A percentile compares a stretch with the other conserved stretches of the same genome.
Conservation (phyloP, 805 yeast genomes). For the Sugiyamaella boreocaroliniensis region DNA sequence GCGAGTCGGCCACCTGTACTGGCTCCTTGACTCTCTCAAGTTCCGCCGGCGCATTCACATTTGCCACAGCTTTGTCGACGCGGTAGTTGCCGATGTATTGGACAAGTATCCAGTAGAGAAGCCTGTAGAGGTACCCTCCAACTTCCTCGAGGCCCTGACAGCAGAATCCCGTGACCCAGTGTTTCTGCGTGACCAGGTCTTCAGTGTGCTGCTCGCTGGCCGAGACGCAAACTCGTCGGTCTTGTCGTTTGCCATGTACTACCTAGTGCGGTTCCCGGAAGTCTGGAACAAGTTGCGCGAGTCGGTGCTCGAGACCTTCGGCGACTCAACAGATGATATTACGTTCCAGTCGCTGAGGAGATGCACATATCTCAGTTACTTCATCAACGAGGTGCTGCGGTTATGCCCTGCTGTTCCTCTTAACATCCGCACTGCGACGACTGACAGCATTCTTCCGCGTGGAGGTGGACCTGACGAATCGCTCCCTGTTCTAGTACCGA, state of each 20-base stretch:
- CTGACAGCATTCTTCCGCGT: slow-evolving; percentile 44
- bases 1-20: slow-evolving; percentile 19
- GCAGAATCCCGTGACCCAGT: slow-evolving; percentile 43
- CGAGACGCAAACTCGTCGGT: slow-evolving; percentile 51
- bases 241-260: slow-evolving; percentile 40
- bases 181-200: slow-evolving; percentile 44
- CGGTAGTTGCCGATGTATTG: slow-evolving; percentile 37
- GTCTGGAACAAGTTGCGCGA: slow-evolving; percentile 33
- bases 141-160: slow-evolving; percentile 43
- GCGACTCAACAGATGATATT: slow-evolving; percentile 23
- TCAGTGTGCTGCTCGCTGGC: slow-evolving; percentile 48
- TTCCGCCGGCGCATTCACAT: slow-evolving; percentile 30
- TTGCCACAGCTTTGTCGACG: slow-evolving; percentile 34
- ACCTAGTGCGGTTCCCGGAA: slow-evolving; percentile 37
- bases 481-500: slow-evolving; percentile 38
- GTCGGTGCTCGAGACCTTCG: slow-evolving; percentile 34
- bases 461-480: slow-evolving; percentile 43
- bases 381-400: slow-evolving; percentile 44
- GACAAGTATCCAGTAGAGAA: neutral
- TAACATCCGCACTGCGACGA: slow-evolving; percentile 41
- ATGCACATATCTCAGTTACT: slow-evolving; percentile 41
- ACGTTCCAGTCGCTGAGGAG: slow-evolving; percentile 47
- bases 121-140: slow-evolving; percentile 34
- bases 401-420: slow-evolving; percentile 47
- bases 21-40: slow-evolving; percentile 8